Conservation (phyloP, 2,329 filamentous ascomycete species). For the Pseudocercospora cruenta region DNA sequence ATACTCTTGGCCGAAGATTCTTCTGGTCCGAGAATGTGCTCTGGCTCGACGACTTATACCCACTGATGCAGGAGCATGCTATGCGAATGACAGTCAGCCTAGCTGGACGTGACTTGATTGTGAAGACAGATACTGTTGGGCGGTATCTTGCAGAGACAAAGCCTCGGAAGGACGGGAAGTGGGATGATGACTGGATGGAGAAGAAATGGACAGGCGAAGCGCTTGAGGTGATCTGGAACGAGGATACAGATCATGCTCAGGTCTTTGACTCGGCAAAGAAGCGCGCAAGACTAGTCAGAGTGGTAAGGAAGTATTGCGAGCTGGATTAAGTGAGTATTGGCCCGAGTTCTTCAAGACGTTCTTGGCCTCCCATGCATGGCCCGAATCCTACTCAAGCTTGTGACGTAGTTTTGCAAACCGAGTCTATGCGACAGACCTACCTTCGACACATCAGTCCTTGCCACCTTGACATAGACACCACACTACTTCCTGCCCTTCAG, state of each 20-base stretch:
- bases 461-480: neutral
- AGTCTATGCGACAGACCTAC: neutral
- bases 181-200: conserved; percentile 37
- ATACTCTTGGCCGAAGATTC: conserved; percentile 66
- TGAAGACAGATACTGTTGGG: conserved; percentile 62
- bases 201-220: conserved; percentile 43
- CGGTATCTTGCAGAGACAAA: conserved; percentile 53
- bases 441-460: neutral
- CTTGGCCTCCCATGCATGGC: neutral
- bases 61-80: conserved; percentile 32
- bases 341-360: neutral
- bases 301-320: conserved; percentile 20
- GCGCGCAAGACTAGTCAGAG: conserved; percentile 14
- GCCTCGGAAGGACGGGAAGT: conserved; percentile 25
- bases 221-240: conserved; percentile 64
- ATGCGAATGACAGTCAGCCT: conserved; percentile 60
- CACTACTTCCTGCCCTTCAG: neutral
- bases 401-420: neutral
- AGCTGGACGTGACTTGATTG: conserved; percentile 65
- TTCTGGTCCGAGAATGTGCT: conserved; percentile 73
- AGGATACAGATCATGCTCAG: conserved; percentile 67
- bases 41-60: conserved; percentile 67
- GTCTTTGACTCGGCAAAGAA: conserved; percentile 51
- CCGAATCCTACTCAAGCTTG: neutral
- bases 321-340: neutral